Base-by-base conservation (phyloP, 2,329 filamentous ascomycete genomes). In the Ceratocystis huliohia region DNA sequence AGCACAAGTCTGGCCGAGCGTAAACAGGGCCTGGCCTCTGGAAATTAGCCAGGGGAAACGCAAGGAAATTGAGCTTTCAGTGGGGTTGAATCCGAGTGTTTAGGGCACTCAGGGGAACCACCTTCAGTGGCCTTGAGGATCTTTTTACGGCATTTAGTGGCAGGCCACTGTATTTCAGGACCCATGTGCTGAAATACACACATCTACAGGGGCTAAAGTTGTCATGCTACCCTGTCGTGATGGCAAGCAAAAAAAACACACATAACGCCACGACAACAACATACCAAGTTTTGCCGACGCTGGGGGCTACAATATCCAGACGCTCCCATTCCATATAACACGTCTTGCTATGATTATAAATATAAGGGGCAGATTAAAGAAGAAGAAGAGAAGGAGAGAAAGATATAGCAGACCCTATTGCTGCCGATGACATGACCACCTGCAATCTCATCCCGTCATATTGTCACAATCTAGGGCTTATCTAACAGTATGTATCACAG, bases 151-250 rank as follows among this genome's bases (percentile, higher is more conserved):
- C 37, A 10, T 20, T 8, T n/a, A 37, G 28, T n/a, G 17, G 15
- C 25, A 1, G 28, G 3, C 28, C 30, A 20, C 56, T 59, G 28
- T 59, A 59, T 59, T 59, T 37, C 20, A 53, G 4, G 15, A 7
- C 20, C 7, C 7, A 2, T 4, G 56, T 30, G 28, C 28, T 59
- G 56, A n/a, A 59, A 59, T 7, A 5, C 2, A 3, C 8, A 3
- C 56, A 20, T 28, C 56, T 59, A 59, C 56, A 59, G 56, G 56
- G 56, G 30, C 28, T 59, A 33, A 59, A 59, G 56, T 37, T 41
- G 30, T 33, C 53, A 57, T 57, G 7, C 25, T 57, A 57, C 53
- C 53, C 53, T 30, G 56, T 59, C 7, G 56, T 59, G 56, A 59
- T 59, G 56, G 56, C 56, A 59, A 59, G n/a, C 25, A 59, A 37